Conservation (phyloP, 108 stramenopile genomes). For the Fistulifera pelliculosa region DNA sequence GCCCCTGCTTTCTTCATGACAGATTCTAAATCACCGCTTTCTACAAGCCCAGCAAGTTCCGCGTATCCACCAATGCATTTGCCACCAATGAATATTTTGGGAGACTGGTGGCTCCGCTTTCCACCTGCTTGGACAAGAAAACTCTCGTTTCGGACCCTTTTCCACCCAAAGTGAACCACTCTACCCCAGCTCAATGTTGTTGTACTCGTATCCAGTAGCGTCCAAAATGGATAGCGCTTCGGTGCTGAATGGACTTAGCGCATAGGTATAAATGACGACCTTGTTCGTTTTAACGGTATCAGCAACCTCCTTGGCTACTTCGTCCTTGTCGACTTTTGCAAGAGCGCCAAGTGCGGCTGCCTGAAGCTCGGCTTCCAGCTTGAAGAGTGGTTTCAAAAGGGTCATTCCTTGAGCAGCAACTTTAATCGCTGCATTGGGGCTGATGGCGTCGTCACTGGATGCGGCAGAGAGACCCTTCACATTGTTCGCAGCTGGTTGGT, state of each 20-base stretch:
- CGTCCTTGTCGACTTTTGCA: slow-evolving; percentile 30
- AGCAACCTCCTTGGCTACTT: slow-evolving; percentile 14
- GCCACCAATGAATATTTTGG: slow-evolving; percentile 65
- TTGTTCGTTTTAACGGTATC: slow-evolving; percentile 25
- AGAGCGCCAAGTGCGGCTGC: slow-evolving; percentile 41
- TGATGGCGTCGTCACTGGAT: neutral
- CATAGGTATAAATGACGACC: slow-evolving; percentile 64
- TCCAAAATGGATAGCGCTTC: slow-evolving; percentile 60
- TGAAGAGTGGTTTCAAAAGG: slow-evolving; percentile 54
- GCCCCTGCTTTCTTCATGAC: slow-evolving; percentile 19
- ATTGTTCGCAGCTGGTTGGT: no score
- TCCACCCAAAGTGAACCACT: slow-evolving; percentile 65
- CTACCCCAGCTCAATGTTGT: slow-evolving; percentile 48
- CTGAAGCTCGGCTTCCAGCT: slow-evolving; percentile 43
- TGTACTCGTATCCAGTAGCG: slow-evolving; percentile 35
- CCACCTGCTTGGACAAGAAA: slow-evolving; percentile 29
- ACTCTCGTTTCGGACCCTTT: slow-evolving; percentile 44
- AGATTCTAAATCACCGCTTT: slow-evolving; percentile 38
- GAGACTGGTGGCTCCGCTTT: slow-evolving; percentile 49
- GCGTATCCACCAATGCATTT: slow-evolving; percentile 55
- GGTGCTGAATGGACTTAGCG: slow-evolving; percentile 46
- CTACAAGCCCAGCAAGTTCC: slow-evolving; percentile 36
- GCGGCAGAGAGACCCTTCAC: no score
- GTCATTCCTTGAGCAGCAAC: slow-evolving; percentile 56
- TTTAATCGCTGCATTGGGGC: slow-evolving; percentile 50